Conservation (phyloP, 192 early-diverging fungal genomes). For the Coemansia sp. region DNA sequence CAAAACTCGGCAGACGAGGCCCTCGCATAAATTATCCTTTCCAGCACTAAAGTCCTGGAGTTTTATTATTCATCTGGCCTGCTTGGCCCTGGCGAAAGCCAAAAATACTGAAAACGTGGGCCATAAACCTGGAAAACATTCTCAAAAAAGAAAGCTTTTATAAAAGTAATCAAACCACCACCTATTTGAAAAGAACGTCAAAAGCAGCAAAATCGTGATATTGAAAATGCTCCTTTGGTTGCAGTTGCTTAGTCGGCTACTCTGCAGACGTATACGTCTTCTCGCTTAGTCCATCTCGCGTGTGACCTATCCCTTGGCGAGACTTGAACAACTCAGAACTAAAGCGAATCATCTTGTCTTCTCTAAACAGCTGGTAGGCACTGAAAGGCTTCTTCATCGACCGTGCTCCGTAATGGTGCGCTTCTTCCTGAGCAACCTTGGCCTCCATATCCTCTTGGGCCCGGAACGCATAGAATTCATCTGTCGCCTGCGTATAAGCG, state of each 20-base stretch:
- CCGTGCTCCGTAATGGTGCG: slow-evolving; percentile 44
- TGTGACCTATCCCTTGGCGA: slow-evolving; percentile 33
- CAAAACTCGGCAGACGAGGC: not conserved
- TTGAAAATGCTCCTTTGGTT: too few relatives aligned
- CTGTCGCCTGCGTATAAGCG: slow-evolving; percentile 75
- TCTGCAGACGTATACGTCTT: slow-evolving; percentile 36
- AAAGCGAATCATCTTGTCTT: slow-evolving; percentile 21
- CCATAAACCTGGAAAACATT: not conserved
- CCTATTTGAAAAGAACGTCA: too few relatives aligned
- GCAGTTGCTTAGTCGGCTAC: too few relatives aligned
- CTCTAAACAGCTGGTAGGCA: slow-evolving; percentile 23
- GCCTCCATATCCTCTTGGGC: slow-evolving; percentile 73
- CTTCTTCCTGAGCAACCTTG: slow-evolving; percentile 62
- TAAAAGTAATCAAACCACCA: too few relatives aligned
- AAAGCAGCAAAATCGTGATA: too few relatives aligned
- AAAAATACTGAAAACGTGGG: not conserved
- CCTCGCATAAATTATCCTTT: too few relatives aligned
- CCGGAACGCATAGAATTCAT: slow-evolving; percentile 78
- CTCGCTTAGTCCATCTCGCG: slow-evolving; percentile 25
- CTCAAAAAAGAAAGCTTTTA: not conserved
- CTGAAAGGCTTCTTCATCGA: slow-evolving; percentile 47
- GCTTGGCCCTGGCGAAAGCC: not conserved
- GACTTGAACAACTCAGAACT: slow-evolving; percentile 17
- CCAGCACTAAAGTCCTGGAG: too few relatives aligned
- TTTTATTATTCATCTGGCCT: too few relatives aligned